phyloP scores from a whole-genome alignment of 169 alveolate species.

The Plasmodium gaboni region DNA sequence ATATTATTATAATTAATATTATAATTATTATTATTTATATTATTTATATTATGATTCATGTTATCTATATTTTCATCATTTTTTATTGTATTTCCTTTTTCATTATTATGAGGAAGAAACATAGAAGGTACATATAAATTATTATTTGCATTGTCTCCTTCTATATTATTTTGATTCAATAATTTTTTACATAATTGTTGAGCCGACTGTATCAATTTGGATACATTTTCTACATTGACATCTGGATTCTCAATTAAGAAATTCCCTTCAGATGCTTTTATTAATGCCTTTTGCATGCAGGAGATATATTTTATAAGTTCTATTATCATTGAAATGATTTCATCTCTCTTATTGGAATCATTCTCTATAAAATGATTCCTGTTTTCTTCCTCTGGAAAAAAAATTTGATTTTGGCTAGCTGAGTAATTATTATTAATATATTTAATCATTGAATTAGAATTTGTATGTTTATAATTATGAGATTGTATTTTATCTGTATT shows the following conservation, averaged over 20 bases:
- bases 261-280: conserved; percentile 44
- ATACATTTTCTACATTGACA: conserved; percentile 26
- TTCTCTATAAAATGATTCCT: background rate
- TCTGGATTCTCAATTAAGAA: conserved; percentile 34
- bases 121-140: background rate
- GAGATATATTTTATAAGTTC: conserved; percentile 62
- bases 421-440: background rate
- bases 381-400: background rate
- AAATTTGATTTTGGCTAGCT: background rate
- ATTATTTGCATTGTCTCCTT: background rate
- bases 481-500: background rate
- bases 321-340: conserved; percentile 43
- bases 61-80: too few species aligned
- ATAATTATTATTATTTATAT: too few species aligned
- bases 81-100: background rate
- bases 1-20: too few species aligned
- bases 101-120: conserved; percentile 9
- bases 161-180: conserved; percentile 19
- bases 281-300: conserved; percentile 63
- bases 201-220: conserved; percentile 41
- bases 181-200: conserved; percentile 44
- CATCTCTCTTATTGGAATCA: conserved; percentile 29
- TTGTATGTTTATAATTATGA: background rate
- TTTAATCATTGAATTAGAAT: conserved; percentile 11
- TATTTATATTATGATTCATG: too few species aligned